These are phyloP conservation scores for Gaertneriomyces semiglobifer DNA, from an alignment of 192 early-diverging fungal genomes.

Conservation along the genomic window DNA sequence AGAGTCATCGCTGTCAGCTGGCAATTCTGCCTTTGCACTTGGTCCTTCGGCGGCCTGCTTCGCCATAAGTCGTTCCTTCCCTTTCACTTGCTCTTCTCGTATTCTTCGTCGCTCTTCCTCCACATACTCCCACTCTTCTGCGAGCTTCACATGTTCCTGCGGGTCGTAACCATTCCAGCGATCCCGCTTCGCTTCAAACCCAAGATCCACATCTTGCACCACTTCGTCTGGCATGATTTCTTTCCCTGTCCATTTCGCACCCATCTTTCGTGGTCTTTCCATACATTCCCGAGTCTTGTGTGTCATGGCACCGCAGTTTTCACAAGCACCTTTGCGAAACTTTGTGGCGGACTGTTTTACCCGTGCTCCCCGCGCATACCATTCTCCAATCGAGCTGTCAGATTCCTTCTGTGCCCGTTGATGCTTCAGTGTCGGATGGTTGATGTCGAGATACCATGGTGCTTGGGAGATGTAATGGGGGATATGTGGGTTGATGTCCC, in stretches of 20 bases:
- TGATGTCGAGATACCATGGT: slow-evolving; percentile 70
- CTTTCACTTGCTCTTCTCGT: slow-evolving; percentile 60
- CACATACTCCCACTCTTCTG: slow-evolving; percentile 88
- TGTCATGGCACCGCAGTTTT: slow-evolving; percentile 95
- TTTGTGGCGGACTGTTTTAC: slow-evolving; percentile 82
- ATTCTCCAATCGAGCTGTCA: slow-evolving; percentile 50
- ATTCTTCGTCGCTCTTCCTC: slow-evolving; percentile 82
- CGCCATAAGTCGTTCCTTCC: slow-evolving; percentile 34
- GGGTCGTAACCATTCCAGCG: slow-evolving; percentile 98
- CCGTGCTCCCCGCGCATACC: slow-evolving; percentile 73
- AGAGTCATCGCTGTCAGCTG: slow-evolving; percentile 68
- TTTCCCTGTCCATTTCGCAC: slow-evolving; percentile 85
- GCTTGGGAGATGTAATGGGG: slow-evolving; percentile 94
- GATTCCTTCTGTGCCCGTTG: slow-evolving; percentile 54
- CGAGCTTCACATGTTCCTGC: slow-evolving; percentile 69
- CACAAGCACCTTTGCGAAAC: slow-evolving; percentile 92
- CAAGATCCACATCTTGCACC: slow-evolving; percentile 66
- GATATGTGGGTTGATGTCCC: slow-evolving; percentile 97
- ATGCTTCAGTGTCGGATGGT: slow-evolving; percentile 79
- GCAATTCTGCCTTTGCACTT: background rate
- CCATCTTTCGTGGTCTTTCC: slow-evolving; percentile 82
- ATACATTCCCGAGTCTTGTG: slow-evolving; percentile 94
- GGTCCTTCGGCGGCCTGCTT: slow-evolving; percentile 2
- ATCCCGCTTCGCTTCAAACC: slow-evolving; percentile 96
- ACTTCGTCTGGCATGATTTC: slow-evolving; percentile 84